A percentile compares a stretch with the other conserved stretches of the same genome.
Evolutionary conservation across 2,329 filamentous ascomycete genomes (phyloP).

Genomic region (Truncatella angustata): DNA sequence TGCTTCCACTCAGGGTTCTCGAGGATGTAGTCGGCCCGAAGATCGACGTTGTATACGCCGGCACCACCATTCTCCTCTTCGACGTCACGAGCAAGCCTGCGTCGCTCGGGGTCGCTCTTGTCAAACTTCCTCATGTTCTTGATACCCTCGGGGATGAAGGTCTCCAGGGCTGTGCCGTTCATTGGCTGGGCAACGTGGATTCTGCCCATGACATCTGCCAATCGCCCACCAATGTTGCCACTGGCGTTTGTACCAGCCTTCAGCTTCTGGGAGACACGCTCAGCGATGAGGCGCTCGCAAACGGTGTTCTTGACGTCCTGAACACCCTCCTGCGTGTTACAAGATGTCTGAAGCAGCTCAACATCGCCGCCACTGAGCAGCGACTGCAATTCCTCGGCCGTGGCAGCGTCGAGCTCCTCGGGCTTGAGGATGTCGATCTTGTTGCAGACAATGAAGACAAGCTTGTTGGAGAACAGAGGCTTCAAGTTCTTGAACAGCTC

Average conservation of each 20-base stretch:
- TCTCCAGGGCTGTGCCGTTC: constrained; percentile 73
- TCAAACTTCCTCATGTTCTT: constrained; percentile 85
- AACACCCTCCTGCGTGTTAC: constrained; percentile 91
- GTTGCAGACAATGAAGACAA: constrained; percentile 96
- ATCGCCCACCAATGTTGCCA: constrained; percentile 73
- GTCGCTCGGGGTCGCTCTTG: constrained; percentile 82
- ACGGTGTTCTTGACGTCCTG: constrained; percentile 94
- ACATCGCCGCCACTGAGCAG: constrained; percentile 86
- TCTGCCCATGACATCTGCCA: constrained; percentile 86
- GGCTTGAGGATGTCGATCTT: constrained; percentile 92
- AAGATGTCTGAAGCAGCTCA: constrained; percentile 89
- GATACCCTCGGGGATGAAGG: constrained; percentile 83
- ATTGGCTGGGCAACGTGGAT: constrained; percentile 97
- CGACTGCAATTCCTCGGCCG: constrained; percentile 73
- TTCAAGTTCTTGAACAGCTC: constrained; percentile 95
- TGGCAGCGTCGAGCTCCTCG: constrained; percentile 79
- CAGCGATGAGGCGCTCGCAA: constrained; percentile 88
- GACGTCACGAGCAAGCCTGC: constrained; percentile 77
- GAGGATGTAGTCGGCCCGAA: constrained; percentile 84
- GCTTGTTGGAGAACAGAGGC: constrained; percentile 94
- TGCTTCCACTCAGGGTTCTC: constrained; percentile 92
- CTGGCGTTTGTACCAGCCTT: constrained; percentile 82
- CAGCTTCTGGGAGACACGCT: constrained; percentile 92
- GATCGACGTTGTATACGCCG: constrained; percentile 92
- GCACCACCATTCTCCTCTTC: constrained; percentile 92